Percentiles rank a stretch among this genome's conserved stretches.
These are phyloP conservation scores for Pseudoneurospora amorphoporcata DNA, from an alignment of 495 filamentous ascomycete species.

Conservation along the genomic window DNA sequence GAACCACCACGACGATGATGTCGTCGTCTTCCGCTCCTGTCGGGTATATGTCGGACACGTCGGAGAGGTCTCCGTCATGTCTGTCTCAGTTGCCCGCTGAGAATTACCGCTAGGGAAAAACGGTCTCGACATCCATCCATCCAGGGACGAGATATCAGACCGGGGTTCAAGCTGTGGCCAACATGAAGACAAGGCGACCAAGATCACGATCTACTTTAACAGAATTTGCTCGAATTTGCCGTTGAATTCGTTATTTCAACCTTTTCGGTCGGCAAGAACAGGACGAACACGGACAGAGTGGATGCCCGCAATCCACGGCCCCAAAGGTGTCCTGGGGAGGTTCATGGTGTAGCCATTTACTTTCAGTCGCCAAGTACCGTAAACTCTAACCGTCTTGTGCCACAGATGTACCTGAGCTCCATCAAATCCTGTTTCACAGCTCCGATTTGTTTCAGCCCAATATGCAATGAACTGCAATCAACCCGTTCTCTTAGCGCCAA, in stretches of 20 bases:
- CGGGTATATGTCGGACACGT: neutral
- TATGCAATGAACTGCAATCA: neutral
- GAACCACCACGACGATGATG: neutral
- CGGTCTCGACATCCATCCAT: neutral
- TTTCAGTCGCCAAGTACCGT: neutral
- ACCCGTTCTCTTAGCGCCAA: neutral
- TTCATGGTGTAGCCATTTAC: neutral
- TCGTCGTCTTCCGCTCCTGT: neutral
- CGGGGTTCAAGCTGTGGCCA: neutral
- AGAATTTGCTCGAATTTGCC: neutral
- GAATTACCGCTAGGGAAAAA: neutral
- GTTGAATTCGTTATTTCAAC: neutral
- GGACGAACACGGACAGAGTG: neutral
- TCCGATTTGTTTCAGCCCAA: conserved; percentile 4
- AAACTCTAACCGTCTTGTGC: neutral
- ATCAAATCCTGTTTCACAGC: conserved; percentile 3
- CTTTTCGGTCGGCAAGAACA: neutral
- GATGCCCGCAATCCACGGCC: neutral
- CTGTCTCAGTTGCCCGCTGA: neutral
- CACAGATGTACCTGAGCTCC: neutral
- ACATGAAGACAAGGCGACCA: neutral
- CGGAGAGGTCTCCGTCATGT: neutral
- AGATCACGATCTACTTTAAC: neutral
- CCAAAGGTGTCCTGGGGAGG: neutral
- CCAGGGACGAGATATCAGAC: neutral